Evolutionary conservation across 495 filamentous ascomycete genomes (phyloP), one percentile per base, ranked within the genome.

Genomic region (Melanomma pulvis-pyrius): DNA sequence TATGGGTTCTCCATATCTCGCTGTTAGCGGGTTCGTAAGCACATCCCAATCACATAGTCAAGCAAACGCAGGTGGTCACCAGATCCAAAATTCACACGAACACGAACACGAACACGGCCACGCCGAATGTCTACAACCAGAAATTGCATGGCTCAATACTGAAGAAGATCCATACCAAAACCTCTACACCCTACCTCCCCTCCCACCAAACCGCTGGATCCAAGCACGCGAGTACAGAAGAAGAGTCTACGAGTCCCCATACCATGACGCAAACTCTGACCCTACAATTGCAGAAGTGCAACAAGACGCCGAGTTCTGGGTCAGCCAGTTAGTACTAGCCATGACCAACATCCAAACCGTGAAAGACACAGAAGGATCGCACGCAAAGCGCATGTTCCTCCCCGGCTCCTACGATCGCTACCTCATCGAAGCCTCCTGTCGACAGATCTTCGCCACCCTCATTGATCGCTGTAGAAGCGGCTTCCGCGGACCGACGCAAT

Each of bases 381-480:
- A 61, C 24, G 59, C 59, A 1, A 13, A 13, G 25, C 22, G 24
- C 8, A 51, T 61, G 46, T 61, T 61, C 30, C 57, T 34, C 26
- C 30, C 59, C n/a, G 26, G 50, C 13, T 2, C n/a, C 19, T 39
- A 34, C 19, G 41, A 50, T 46, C 26, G 46, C 13, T 25, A 39
- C 29, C 47, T 52, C 1, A 32, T 61, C 24, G 48, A 54, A 47
- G 48, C 60, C 15, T 54, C 60, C 26, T 25, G 4, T 19, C 48
- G 50, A 7, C 26, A 55, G 9, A 55, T 63, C 12, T 41, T 63
- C 32, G 13, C 21, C 17, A 1, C 34, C 1, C 29, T 63, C 4
- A n/a, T 63, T 7, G 60, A 63, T 28, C 60, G 60, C 11, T 63
- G 60, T 22, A 54, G 46, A 2, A 30, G 54, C 50, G 60, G 60